Evolutionary conservation across 1,139 yeast species (phyloP).

Genomic region (Blastobotrys serpentis): DNA sequence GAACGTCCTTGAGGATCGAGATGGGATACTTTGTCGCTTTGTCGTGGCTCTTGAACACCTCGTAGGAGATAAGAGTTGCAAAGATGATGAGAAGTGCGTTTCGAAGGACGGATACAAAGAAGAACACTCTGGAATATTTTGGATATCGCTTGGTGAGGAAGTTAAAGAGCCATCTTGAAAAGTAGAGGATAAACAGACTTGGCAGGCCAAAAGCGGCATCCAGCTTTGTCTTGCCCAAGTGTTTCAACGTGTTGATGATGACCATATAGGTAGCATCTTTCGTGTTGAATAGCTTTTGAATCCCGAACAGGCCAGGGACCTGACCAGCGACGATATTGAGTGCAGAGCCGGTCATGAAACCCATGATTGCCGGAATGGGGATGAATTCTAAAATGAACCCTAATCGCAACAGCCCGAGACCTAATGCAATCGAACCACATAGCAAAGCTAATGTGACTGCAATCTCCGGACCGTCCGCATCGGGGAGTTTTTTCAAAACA

Average conservation of each 20-base stretch:
- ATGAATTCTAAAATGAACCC: constrained; percentile 89
- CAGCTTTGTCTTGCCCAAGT: constrained; percentile 61
- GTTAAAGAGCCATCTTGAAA: constrained; percentile 59
- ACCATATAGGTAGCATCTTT: constrained; percentile 69
- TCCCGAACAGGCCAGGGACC: constrained; percentile 85
- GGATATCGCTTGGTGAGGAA: constrained; percentile 67
- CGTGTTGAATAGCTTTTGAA: constrained; percentile 59
- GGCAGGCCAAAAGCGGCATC: constrained; percentile 92
- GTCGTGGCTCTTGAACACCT: constrained; percentile 47
- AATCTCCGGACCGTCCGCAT: constrained; percentile 46
- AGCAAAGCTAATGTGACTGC: constrained; percentile 78
- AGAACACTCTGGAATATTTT: constrained; percentile 53
- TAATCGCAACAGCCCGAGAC: constrained; percentile 74
- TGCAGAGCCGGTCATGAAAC: constrained; percentile 95
- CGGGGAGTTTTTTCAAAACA: constrained; percentile 55
- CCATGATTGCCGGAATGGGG: constrained; percentile 89
- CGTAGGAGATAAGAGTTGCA: constrained; percentile 73
- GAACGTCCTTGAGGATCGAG: constrained; percentile 70
- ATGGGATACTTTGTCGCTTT: constrained; percentile 47
- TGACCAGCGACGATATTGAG: constrained; percentile 79
- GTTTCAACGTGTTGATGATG: constrained; percentile 67
- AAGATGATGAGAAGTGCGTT: constrained; percentile 78
- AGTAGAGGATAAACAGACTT: constrained; percentile 63
- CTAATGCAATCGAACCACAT: constrained; percentile 83
- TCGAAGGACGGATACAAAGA: constrained; percentile 74